Evolutionary conservation across 345 rosid genomes (phyloP).

Genomic region (Abelmoschus esculentus): DNA sequence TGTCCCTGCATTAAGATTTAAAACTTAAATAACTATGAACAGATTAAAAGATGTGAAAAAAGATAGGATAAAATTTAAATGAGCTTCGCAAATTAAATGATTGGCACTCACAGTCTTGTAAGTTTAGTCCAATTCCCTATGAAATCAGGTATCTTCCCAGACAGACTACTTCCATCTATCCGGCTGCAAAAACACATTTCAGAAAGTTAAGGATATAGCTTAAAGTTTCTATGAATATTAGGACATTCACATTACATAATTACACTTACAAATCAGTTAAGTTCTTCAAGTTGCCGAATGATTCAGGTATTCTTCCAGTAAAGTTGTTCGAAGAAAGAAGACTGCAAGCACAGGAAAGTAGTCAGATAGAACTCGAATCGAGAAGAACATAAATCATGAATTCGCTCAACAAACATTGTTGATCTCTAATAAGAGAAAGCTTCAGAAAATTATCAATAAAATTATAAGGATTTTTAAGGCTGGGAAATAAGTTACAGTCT

Average conservation of each 20-base stretch:
- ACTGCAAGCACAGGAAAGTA: conserved; percentile 26
- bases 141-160: conserved; percentile 71
- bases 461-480: neutral
- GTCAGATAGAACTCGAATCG: neutral
- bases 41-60: neutral
- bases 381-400: no score
- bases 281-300: conserved; percentile 53
- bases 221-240: neutral
- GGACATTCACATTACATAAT: neutral
- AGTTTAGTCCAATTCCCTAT: conserved; percentile 76
- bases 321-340: conserved; percentile 69
- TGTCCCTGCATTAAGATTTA: conserved; percentile 33
- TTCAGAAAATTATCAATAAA: no score
- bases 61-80: neutral
- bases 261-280: conserved; percentile 67
- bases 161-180: conserved; percentile 64
- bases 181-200: conserved; percentile 33
- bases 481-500: conserved; percentile 38
- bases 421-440: no score
- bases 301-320: conserved; percentile 58
- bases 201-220: neutral
- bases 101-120: conserved; percentile 43
- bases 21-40: neutral
- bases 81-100: neutral
- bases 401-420: no score